Percentiles rank a stretch among this genome's conserved stretches.
Evolutionary conservation across 495 filamentous ascomycete genomes (phyloP).

Genomic region (Staphylotrichum tortipilum): DNA sequence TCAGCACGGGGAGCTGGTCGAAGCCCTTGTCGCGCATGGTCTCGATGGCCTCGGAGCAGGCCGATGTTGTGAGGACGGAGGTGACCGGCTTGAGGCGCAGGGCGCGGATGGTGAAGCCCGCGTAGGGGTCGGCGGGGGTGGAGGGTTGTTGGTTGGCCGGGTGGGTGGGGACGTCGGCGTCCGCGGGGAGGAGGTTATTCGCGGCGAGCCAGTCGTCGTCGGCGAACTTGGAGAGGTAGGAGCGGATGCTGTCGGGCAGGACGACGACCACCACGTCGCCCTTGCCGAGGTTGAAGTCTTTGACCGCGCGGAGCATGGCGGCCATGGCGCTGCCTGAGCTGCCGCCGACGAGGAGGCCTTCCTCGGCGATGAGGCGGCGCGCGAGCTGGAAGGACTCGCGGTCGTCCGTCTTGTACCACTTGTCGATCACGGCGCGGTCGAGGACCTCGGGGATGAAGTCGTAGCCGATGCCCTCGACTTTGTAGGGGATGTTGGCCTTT

Average conservation of each 20-base stretch:
- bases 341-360: conserved; percentile 89
- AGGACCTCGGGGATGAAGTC: conserved; percentile 96
- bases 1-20: conserved; percentile 88
- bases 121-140: conserved; percentile 48
- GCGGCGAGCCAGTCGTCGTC: conserved; percentile 98
- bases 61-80: conserved; percentile 57
- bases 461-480: conserved; percentile 98
- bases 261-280: conserved; percentile 83
- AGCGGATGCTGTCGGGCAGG: conserved; percentile 89
- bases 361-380: conserved; percentile 82
- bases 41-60: conserved; percentile 81
- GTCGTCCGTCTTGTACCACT: conserved; percentile 97
- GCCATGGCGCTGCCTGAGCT: conserved; percentile 90
- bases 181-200: conserved; percentile 67
- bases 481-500: conserved; percentile 75
- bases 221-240: conserved; percentile 97
- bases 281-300: conserved; percentile 64
- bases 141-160: conserved; percentile 16
- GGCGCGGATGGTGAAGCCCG: conserved; percentile 63
- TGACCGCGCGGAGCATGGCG: conserved; percentile 68
- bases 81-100: conserved; percentile 88
- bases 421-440: conserved; percentile 70
- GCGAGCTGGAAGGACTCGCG: conserved; percentile 84
- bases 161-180: conserved; percentile 28
- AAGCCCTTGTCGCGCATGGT: conserved; percentile 96